Evolutionary conservation across 495 filamentous ascomycete genomes (phyloP).

Genomic region (Talaromyces liani): DNA sequence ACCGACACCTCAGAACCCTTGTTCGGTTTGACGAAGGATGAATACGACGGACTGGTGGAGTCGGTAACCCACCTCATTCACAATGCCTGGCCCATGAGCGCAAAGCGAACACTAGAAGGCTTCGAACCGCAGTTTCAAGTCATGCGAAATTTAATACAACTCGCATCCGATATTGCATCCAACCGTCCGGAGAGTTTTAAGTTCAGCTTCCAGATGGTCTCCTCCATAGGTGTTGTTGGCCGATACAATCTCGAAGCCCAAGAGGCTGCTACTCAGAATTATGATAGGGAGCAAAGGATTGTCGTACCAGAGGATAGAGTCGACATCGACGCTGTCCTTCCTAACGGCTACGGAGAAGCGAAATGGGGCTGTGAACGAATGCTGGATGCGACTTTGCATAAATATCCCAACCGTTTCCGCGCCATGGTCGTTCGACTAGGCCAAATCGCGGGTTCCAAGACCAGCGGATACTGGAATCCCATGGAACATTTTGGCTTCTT

Average conservation of each 20-base stretch:
- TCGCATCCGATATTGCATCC: neutral
- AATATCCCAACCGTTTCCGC: slow-evolving; percentile 29
- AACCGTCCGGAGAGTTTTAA: neutral
- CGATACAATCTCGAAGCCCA: slow-evolving; percentile 3
- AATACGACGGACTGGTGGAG: neutral
- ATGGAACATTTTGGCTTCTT: slow-evolving; percentile 43
- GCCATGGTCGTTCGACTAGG: slow-evolving; percentile 36
- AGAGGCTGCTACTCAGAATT: too few species aligned
- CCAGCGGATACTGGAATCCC: slow-evolving; percentile 46
- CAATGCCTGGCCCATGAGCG: neutral
- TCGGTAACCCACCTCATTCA: neutral
- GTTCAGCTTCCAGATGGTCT: slow-evolving; percentile 39
- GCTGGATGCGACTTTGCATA: slow-evolving; percentile 38
- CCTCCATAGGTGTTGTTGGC: slow-evolving; percentile 39
- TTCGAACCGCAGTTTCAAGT: neutral
- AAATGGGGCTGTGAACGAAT: slow-evolving; percentile 43
- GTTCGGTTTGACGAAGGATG: slow-evolving; percentile 12
- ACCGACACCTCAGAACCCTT: neutral
- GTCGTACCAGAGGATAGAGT: slow-evolving; percentile 10
- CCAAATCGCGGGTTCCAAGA: slow-evolving; percentile 41
- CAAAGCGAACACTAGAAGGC: neutral
- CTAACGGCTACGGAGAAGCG: slow-evolving; percentile 40
- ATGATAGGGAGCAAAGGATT: neutral
- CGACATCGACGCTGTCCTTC: slow-evolving; percentile 25
- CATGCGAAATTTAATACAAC: neutral